Evolutionary conservation across 2,329 filamentous ascomycete genomes (phyloP), one percentile per base, ranked within the genome.

Genomic region (Claviceps monticola): DNA sequence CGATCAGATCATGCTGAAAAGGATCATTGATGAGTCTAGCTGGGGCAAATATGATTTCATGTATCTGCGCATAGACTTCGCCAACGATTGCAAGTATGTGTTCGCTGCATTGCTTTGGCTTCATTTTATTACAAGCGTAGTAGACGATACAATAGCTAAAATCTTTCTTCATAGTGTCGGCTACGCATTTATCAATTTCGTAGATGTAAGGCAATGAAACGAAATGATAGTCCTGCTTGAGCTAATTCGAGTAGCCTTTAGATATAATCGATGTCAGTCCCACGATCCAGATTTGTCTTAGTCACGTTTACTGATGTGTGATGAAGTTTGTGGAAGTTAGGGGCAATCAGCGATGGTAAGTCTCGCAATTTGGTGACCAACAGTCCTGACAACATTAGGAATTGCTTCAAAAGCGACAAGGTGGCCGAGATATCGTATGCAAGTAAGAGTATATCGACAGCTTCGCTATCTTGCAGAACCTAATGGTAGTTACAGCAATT

Each of bases 181-280:
- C 46, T 97, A 97, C 67, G 91, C 89, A 0, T 98, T 97, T 68
- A 88, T 98, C 70, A 96, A 98, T 68, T 96, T 97, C 60, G 79
- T 83, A 44, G 82, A 89, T 64, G 83, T 86, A 67, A 78, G 83
- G 61, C 9, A 21, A 8, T 51, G 17, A n/a, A 39, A 19, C 47
- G 14, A 6, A n/a, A 37, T 17, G 7, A 14, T 41, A 2, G 13
- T 42, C 21, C 26, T 34, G 19, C 3, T 41, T 21, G 23, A 5
- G 43, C 26, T 51, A 46, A 56, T 48, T 70, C 78, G 61, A 80
- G 62, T 48, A 86, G 80, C 81, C 87, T 0, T 71, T 84, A 54
- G 80, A 87, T 64, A 88, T 93, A 54, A 79, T 88, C 51, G 73
- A 82, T 56, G 83, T 85, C 59, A 66, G 78, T 68, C 6, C 16